A percentile compares a stretch with the other conserved stretches of the same genome.
Evolutionary conservation across 208 protist species (phyloP).

Genomic region (Entamoeba invadens): DNA sequence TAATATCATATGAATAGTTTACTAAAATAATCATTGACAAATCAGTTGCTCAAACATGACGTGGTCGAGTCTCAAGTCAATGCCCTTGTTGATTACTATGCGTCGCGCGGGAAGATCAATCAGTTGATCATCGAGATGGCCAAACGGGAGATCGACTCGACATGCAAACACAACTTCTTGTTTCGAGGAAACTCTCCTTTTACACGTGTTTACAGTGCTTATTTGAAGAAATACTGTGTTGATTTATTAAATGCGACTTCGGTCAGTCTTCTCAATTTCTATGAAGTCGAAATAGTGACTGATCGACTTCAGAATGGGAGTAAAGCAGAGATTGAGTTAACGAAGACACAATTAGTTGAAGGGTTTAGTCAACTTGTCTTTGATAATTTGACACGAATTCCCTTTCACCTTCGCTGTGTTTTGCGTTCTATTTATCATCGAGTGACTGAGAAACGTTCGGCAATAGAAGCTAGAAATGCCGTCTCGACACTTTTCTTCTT

Average conservation of each 20-base stretch:
- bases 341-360: not conserved
- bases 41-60: not conserved
- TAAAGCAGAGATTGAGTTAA: not conserved
- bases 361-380: not conserved
- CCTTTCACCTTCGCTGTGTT: not conserved
- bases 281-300: not conserved
- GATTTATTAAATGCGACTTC: not conserved
- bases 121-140: not conserved
- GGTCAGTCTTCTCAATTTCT: not conserved
- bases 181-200: not conserved
- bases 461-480: not conserved
- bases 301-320: not conserved
- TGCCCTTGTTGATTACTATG: not conserved
- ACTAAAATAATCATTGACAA: too few relatives aligned
- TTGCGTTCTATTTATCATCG: not conserved
- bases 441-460: too few relatives aligned
- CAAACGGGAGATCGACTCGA: not conserved
- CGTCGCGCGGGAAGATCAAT: not conserved
- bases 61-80: not conserved
- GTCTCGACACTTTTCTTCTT: not conserved
- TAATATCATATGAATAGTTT: too few relatives aligned
- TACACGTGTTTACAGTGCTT: not conserved
- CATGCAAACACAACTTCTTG: not conserved
- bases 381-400: not conserved
- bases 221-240: not conserved